Evolutionary conservation across 306 rosid species (phyloP).

Genomic region (Trifolium pratense): DNA sequence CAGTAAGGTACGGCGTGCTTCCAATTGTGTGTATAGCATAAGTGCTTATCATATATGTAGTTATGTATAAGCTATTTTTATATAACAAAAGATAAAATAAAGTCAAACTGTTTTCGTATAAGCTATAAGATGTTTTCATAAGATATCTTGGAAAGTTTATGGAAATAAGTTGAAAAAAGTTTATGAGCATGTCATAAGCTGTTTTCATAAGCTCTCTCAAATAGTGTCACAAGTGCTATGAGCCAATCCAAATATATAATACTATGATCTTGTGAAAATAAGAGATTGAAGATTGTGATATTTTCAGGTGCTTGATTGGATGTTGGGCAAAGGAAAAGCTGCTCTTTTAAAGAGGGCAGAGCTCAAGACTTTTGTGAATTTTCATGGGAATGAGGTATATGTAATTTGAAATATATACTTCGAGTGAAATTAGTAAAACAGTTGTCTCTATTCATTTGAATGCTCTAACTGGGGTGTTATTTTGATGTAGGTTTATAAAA

Average conservation of each 20-base stretch:
- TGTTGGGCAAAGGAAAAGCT: constrained; percentile 96
- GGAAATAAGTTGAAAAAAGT: not conserved
- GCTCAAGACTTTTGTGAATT: constrained; percentile 91
- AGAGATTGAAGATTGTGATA: constrained; percentile 23
- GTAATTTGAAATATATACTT: constrained; percentile 25
- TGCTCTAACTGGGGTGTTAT: constrained; percentile 25
- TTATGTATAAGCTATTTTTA: not conserved
- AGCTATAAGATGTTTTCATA: not conserved
- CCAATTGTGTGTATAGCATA: constrained; percentile 5
- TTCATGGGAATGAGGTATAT: constrained; percentile 96
- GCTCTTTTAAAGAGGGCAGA: constrained; percentile 96
- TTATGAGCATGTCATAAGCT: not conserved
- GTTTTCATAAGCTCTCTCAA: not conserved
- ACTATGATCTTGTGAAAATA: constrained; percentile 3
- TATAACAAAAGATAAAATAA: not conserved
- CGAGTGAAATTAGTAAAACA: constrained; percentile 2
- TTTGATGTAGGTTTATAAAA: constrained; percentile 18
- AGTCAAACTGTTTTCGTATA: not conserved
- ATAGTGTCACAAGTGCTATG: not conserved
- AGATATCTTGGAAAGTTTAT: not conserved
- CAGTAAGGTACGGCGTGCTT: constrained; percentile 71
- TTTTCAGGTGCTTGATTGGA: constrained; percentile 87
- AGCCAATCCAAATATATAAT: not conserved
- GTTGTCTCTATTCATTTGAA: constrained; percentile 23
- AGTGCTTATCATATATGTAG: not conserved